A percentile compares a stretch with the other conserved stretches of the same genome.
Conservation (phyloP, 2,329 filamentous ascomycete species). For the Aspergillus novofumigatus region DNA sequence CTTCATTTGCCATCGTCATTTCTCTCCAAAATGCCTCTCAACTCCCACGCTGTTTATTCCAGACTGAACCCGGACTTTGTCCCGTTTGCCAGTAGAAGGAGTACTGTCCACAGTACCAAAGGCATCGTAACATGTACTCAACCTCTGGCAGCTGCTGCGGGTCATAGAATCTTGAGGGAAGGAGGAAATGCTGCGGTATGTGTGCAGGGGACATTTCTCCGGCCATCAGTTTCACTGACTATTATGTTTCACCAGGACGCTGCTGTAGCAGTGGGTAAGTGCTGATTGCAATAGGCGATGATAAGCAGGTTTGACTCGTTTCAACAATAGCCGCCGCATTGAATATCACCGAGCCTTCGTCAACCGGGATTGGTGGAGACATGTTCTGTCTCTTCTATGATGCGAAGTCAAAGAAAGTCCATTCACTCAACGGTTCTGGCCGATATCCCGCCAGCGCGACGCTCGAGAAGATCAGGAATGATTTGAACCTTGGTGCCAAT, state of each 20-base stretch:
- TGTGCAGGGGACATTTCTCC: conserved; percentile 16
- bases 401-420: conserved; percentile 74
- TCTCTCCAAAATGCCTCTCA: conserved; percentile 44
- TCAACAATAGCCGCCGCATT: conserved; percentile 67
- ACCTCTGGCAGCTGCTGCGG: conserved; percentile 82
- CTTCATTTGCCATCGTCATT: neutral
- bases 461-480: conserved; percentile 65
- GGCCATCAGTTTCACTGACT: neutral
- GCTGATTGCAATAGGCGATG: neutral
- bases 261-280: conserved; percentile 81
- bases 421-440: conserved; percentile 90
- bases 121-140: conserved; percentile 90
- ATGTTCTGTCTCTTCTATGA: conserved; percentile 96
- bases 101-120: conserved; percentile 87
- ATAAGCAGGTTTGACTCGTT: conserved; percentile 7
- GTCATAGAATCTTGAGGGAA: conserved; percentile 74
- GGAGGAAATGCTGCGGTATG: conserved; percentile 91
- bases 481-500: conserved; percentile 62
- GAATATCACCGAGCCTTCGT: conserved; percentile 89
- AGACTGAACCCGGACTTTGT: conserved; percentile 42
- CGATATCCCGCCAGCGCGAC: conserved; percentile 67
- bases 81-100: conserved; percentile 65
- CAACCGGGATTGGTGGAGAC: conserved; percentile 93
- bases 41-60: conserved; percentile 48
- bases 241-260: conserved; percentile 62